phyloP scores from a whole-genome alignment of 2,329 filamentous ascomycete genomes.

The Hypomyces perniciosus region DNA sequence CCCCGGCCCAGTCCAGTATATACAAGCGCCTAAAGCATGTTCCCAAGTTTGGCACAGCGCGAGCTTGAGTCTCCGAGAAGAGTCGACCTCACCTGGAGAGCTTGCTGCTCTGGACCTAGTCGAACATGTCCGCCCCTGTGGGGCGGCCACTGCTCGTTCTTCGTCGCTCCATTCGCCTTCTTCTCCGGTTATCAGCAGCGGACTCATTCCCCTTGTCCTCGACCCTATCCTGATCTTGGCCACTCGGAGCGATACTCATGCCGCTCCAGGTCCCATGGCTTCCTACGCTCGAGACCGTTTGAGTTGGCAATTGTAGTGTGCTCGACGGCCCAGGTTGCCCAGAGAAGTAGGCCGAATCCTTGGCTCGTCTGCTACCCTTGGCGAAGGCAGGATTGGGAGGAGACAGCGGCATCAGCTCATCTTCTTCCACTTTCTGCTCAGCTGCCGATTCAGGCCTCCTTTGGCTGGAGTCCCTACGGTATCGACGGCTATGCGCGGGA shows the following conservation, averaged over 20 bases:
- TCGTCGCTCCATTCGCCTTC: constrained; percentile 50
- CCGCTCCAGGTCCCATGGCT: constrained; percentile 51
- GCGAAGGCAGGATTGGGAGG: constrained; percentile 54
- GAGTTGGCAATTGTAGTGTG: constrained; percentile 30
- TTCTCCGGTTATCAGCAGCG: constrained; percentile 44
- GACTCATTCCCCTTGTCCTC: constrained; percentile 26
- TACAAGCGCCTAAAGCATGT: constrained; percentile 4
- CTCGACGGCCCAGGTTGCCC: constrained; percentile 36
- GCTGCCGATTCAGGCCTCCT: constrained; percentile 41
- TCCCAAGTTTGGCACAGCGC: neutral
- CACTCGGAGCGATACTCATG: constrained; percentile 42
- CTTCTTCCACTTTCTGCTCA: constrained; percentile 38
- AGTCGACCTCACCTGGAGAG: neutral
- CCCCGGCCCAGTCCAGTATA: constrained; percentile 4
- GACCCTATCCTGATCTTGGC: constrained; percentile 16
- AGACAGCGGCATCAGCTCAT: constrained; percentile 39
- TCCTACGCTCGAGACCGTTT: constrained; percentile 42
- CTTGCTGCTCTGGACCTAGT: constrained; percentile 18
- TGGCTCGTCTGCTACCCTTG: constrained; percentile 41
- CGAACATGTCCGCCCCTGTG: constrained; percentile 33
- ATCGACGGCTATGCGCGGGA: constrained; percentile 39
- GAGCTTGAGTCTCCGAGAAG: neutral
- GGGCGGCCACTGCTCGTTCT: constrained; percentile 33
- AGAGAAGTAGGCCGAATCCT: constrained; percentile 59
- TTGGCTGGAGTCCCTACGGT: constrained; percentile 48